A percentile compares a stretch with the other conserved stretches of the same genome.
These are phyloP conservation scores for Entoloma clypeatum DNA, from an alignment of 1,284 basidiomycete species.

Conservation along the genomic window DNA sequence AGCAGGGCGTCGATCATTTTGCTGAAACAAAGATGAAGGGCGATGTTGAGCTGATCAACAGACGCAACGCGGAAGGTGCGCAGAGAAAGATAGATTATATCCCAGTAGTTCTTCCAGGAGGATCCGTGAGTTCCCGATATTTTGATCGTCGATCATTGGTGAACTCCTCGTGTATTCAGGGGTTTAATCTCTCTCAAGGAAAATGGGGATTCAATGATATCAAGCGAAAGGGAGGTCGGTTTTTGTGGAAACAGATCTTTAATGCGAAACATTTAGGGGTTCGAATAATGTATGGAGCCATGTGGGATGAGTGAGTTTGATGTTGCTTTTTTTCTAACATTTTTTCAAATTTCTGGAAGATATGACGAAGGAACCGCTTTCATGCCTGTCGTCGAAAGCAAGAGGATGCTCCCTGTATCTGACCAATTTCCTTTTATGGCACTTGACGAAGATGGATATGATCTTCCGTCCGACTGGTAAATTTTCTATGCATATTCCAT, in stretches of 20 bases:
- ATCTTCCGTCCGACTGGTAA: constrained; percentile 71
- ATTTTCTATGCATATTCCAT: constrained; percentile 16
- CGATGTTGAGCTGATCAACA: constrained; percentile 56
- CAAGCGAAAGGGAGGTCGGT: constrained; percentile 62
- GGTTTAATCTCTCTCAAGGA: constrained; percentile 62
- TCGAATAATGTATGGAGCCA: constrained; percentile 69
- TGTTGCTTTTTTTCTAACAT: constrained; percentile 7
- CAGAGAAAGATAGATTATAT: constrained; percentile 65
- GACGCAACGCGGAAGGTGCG: constrained; percentile 40
- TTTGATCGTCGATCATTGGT: constrained; percentile 2
- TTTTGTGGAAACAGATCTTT: constrained; percentile 71
- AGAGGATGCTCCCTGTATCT: constrained; percentile 53
- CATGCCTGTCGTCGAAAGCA: constrained; percentile 61
- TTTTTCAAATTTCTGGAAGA: constrained; percentile 32
- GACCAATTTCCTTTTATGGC: constrained; percentile 59
- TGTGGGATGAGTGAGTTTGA: constrained; percentile 76
- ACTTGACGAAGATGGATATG: constrained; percentile 67
- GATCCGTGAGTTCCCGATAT: constrained; percentile 50
- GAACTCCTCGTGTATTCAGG: constrained; percentile 35
- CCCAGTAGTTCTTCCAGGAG: constrained; percentile 70
- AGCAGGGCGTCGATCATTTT: constrained; percentile 56
- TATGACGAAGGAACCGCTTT: constrained; percentile 79
- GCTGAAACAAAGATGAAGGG: constrained; percentile 55
- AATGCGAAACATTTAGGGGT: constrained; percentile 60
- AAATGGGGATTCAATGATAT: constrained; percentile 66